Conservation (phyloP, 768 basidiomycete genomes). For the Suillus clintonianus region DNA sequence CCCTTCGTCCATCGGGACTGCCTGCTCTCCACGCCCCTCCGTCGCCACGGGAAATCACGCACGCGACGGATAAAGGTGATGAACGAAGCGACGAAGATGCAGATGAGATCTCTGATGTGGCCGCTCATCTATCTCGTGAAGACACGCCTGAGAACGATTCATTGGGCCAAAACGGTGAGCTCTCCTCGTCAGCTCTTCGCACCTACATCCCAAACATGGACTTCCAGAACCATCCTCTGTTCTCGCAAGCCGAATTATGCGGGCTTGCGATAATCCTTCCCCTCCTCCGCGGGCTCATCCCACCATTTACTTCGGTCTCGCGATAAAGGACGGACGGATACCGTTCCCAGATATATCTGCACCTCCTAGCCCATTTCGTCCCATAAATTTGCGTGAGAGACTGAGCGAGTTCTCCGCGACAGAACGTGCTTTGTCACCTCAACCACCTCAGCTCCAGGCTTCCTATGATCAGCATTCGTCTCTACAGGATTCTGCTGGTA, state of each 20-base stretch:
- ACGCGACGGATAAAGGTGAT: conserved; percentile 18
- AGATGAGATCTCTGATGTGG: conserved; percentile 25
- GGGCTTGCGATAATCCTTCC: conserved; percentile 77
- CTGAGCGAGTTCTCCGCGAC: conserved; percentile 19
- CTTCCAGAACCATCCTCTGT: conserved; percentile 63
- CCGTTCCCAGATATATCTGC: conserved; percentile 12
- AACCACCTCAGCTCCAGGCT: background rate
- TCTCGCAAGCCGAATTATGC: conserved; percentile 64
- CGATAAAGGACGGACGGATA: conserved; percentile 20
- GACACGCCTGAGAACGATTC: conserved; percentile 53
- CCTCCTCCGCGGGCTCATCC: conserved; percentile 48
- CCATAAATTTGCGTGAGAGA: conserved; percentile 31
- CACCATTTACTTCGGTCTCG: conserved; percentile 12
- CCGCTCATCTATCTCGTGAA: conserved; percentile 33
- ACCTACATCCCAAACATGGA: conserved; percentile 10
- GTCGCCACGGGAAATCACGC: conserved; percentile 13
- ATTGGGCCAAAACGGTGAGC: conserved; percentile 47
- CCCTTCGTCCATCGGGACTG: conserved; percentile 52
- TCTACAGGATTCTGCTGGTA: conserved; percentile 4
- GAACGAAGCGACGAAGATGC: conserved; percentile 36
- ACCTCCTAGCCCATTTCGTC: conserved; percentile 35
- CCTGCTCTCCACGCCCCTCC: conserved; percentile 37
- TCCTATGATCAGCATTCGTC: background rate
- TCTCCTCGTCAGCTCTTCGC: conserved; percentile 2
- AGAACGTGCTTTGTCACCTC: conserved; percentile 4